Conservation (phyloP, 2,329 filamentous ascomycete species). For the Cladobotryum protrusum region DNA sequence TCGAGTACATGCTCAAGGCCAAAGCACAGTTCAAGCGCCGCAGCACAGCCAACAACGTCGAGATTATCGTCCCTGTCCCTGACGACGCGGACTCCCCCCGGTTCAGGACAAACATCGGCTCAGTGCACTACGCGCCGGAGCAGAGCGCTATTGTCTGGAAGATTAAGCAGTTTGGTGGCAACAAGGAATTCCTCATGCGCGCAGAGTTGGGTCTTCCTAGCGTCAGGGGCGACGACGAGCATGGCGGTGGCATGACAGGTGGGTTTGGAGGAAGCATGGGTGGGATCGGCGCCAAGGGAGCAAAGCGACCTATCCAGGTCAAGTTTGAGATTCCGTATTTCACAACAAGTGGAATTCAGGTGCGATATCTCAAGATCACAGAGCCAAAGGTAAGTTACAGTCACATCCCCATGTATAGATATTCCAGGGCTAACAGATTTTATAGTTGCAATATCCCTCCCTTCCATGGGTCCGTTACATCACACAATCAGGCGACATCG, state of each 20-base stretch:
- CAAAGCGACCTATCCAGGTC: constrained; percentile 93
- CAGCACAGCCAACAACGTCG: constrained; percentile 97
- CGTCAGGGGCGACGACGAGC: constrained; percentile 91
- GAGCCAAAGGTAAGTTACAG: constrained; percentile 76
- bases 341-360: constrained; percentile 98
- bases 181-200: constrained; percentile 97
- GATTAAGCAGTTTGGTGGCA: constrained; percentile 99
- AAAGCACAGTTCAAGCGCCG: constrained; percentile 96
- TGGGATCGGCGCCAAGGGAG: constrained; percentile 78
- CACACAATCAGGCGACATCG: constrained; percentile 95
- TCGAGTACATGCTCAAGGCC: constrained; percentile 99
- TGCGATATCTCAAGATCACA: constrained; percentile 97
- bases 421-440: constrained; percentile 1
- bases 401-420: constrained; percentile 7
- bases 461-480: constrained; percentile 98
- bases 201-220: constrained; percentile 91
- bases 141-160: constrained; percentile 99
- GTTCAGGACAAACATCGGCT: constrained; percentile 95
- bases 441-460: constrained; percentile 91
- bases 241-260: constrained; percentile 94
- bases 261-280: constrained; percentile 97
- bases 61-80: constrained; percentile 93
- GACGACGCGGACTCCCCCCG: constrained; percentile 94
- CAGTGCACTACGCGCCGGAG: constrained; percentile 95
- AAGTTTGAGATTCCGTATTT: constrained; percentile 99